Conservation (phyloP, 257 asterid species). For the Asclepias syriaca region DNA sequence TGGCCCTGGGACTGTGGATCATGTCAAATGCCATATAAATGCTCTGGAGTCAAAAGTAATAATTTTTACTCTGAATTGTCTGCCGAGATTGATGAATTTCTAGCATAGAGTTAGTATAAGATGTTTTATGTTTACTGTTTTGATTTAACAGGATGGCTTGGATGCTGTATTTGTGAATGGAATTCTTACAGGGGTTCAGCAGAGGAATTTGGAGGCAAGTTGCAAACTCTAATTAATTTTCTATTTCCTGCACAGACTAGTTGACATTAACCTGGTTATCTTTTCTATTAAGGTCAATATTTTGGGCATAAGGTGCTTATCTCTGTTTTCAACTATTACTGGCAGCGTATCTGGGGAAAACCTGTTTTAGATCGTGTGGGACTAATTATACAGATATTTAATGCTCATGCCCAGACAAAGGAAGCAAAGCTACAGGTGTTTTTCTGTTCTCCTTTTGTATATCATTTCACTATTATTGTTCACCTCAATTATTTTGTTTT, state of each 20-base stretch:
- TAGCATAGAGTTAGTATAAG: background rate
- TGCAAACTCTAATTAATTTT: background rate
- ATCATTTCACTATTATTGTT: background rate
- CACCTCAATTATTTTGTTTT: background rate
- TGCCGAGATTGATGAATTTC: background rate
- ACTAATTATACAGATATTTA: constrained; percentile 87
- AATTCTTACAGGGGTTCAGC: constrained; percentile 76
- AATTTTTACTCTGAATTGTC: background rate
- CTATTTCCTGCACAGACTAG: background rate
- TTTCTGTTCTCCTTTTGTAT: constrained; percentile 7
- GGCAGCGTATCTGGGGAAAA: constrained; percentile 70
- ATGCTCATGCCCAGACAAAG: constrained; percentile 98
- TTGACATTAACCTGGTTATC: background rate
- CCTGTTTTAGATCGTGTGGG: constrained; percentile 95
- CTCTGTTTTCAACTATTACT: background rate
- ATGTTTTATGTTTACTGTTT: background rate
- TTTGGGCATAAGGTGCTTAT: background rate
- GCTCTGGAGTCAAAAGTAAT: constrained; percentile 64
- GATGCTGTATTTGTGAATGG: constrained; percentile 94
- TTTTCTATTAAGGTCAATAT: background rate
- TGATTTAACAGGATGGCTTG: constrained; percentile 49
- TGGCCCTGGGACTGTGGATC: constrained; percentile 79
- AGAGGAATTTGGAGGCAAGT: constrained; percentile 85
- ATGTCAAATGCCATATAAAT: constrained; percentile 62
- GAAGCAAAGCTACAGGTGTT: constrained; percentile 90